phyloP scores from a whole-genome alignment of 2,329 filamentous ascomycete species.

The Cordyceps javanica region DNA sequence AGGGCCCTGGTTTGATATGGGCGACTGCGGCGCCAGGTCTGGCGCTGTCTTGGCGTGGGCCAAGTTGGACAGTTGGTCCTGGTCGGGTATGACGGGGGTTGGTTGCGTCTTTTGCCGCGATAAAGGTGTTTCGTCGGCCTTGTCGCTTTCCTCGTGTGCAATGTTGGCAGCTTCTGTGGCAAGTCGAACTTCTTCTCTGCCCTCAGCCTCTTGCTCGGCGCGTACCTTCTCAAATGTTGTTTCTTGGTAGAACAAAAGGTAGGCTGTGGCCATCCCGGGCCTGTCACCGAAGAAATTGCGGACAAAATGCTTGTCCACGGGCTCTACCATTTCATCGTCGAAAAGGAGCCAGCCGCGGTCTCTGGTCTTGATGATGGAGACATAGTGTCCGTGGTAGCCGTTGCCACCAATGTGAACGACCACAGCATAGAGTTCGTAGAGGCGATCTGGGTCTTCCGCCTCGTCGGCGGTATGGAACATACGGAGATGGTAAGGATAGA shows the following conservation, averaged over 20 bases:
- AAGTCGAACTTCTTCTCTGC: constrained; percentile 54
- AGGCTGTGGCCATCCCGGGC: constrained; percentile 85
- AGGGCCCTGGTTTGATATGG: constrained; percentile 16
- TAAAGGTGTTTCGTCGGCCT: constrained; percentile 39
- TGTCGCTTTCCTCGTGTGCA: constrained; percentile 41
- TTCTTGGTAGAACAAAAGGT: constrained; percentile 97
- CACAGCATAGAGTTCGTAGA: constrained; percentile 96
- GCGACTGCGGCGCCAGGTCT: constrained; percentile 16
- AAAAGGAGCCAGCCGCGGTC: constrained; percentile 95
- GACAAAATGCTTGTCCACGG: constrained; percentile 93
- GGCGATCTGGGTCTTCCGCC: constrained; percentile 81
- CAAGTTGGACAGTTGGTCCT: constrained; percentile 50
- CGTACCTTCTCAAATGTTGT: constrained; percentile 62
- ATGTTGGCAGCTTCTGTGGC: constrained; percentile 51
- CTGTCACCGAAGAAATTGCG: constrained; percentile 96
- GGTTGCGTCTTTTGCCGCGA: constrained; percentile 48
- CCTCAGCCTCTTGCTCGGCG: constrained; percentile 79
- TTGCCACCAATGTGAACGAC: constrained; percentile 96
- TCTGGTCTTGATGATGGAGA: constrained; percentile 95
- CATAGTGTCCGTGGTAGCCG: constrained; percentile 95
- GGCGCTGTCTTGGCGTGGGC: constrained; percentile 64
- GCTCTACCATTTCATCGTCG: constrained; percentile 97
- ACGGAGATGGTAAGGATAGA: constrained; percentile 93
- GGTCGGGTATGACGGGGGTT: constrained; percentile 37
- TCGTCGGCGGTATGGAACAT: constrained; percentile 98